Conservation (phyloP, 1,139 yeast species). For the Yamadazyma triangularis region DNA sequence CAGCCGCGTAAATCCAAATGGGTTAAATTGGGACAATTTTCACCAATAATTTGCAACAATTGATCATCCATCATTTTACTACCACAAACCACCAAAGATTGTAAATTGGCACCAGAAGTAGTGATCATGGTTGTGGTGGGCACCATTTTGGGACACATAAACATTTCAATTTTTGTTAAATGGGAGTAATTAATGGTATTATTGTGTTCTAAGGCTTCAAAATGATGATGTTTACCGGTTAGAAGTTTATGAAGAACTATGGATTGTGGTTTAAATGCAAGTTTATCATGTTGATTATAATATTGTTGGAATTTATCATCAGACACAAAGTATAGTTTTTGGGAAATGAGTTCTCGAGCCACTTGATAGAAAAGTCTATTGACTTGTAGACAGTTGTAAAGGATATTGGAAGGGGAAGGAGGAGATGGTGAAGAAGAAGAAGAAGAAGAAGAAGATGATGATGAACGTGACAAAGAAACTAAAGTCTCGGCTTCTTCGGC, state of each 20-base stretch:
- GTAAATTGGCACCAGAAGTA: slow-evolving; percentile 36
- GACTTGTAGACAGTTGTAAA: slow-evolving; percentile 63
- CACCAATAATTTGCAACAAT: slow-evolving; percentile 48
- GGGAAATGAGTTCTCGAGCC: slow-evolving; percentile 51
- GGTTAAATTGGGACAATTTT: slow-evolving; percentile 55
- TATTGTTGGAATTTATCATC: slow-evolving; percentile 46
- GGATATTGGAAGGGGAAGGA: slow-evolving; percentile 13
- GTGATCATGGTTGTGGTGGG: slow-evolving; percentile 51
- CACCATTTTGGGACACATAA: slow-evolving; percentile 70
- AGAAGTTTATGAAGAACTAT: slow-evolving; percentile 36
- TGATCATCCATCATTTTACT: slow-evolving; percentile 61
- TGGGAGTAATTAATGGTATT: slow-evolving; percentile 37
- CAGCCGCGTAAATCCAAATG: slow-evolving; percentile 82
- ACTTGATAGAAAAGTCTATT: slow-evolving; percentile 61
- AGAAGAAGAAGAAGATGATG: slow-evolving; percentile 3
- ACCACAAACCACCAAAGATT: slow-evolving; percentile 71
- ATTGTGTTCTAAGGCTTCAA: slow-evolving; percentile 16
- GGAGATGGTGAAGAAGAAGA: background rate
- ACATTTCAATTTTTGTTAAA: slow-evolving; percentile 69
- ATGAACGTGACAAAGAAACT: background rate
- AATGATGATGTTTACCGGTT: slow-evolving; percentile 24
- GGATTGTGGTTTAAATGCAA: slow-evolving; percentile 19
- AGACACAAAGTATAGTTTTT: slow-evolving; percentile 51
- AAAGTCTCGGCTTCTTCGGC: slow-evolving; percentile 1
- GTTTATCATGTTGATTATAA: slow-evolving; percentile 10